Evolutionary conservation across 345 rosid genomes (phyloP), one percentile per base, ranked within the genome.

Genomic region (Hibiscus trionum): DNA sequence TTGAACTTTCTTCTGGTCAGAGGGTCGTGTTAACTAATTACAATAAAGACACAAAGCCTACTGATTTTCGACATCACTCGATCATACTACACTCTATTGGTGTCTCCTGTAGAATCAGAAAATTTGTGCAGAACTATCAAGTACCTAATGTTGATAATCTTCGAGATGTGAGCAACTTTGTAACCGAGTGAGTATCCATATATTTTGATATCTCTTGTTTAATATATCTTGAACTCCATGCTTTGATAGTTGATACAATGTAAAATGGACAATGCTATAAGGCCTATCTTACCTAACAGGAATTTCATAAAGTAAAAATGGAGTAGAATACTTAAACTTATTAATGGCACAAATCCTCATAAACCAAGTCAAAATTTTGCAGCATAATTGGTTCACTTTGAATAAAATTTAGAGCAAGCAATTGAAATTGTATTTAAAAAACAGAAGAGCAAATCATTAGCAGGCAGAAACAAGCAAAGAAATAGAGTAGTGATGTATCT

Each of bases 1-100:
- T 95, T 74, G 88, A 95, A 55, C 96, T 95, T 65, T 79, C 96
- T 35, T 84, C 97, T 60, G 91, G 96, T 83, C 98, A 93, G 79
- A 90, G 96, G 84, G 77, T 89, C 70, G 95, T 91, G 61, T 80
- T 91, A 73, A 90, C 90, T 74, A 80, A 88, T 79, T 93, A 89
- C 86, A 87, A 91, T 75, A 91, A 89, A 76, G 97, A 91, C 52
- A 85, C 93, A 19, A 91, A 88, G 56, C 96, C 85, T 31, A 79
- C 91, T 66, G 93, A 84, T 78, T 91, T 96, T 73, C 74, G 91
- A 47, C 96, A 93, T 79, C 89, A 88, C 75, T 96, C 99, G 4
- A 88, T 93, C 73, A 91, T 91, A 68, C 83, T 89, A 62, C 96
- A 96, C 61, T 93, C 89, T 57, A 87, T 86, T 67, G 95, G 96